Evolutionary conservation across 192 early-diverging fungal genomes (phyloP).

Genomic region (Coemansia sp.): DNA sequence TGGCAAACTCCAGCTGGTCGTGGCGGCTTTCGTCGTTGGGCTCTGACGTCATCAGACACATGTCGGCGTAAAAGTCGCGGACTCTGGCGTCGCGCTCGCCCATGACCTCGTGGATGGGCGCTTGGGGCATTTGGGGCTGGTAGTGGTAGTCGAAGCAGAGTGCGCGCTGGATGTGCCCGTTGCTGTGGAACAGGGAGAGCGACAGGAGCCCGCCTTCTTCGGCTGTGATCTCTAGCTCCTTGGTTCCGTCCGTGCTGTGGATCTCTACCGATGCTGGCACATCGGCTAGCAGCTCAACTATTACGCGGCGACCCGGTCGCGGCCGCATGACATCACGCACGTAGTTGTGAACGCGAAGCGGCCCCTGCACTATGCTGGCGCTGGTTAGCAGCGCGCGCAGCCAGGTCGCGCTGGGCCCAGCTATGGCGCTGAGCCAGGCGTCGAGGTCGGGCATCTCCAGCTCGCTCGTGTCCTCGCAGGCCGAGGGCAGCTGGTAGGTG

Average conservation of each 20-base stretch:
- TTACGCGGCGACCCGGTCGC: constrained; percentile 56
- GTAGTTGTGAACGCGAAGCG: constrained; percentile 61
- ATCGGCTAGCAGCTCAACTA: constrained; percentile 1
- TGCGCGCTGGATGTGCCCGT: constrained; percentile 55
- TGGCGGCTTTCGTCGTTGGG: neutral
- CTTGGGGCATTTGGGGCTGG: constrained; percentile 67
- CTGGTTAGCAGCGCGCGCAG: constrained; percentile 76
- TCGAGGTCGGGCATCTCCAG: neutral
- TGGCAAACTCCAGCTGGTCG: constrained; percentile 5
- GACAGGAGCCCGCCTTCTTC: constrained; percentile 30
- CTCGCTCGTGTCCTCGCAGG: neutral
- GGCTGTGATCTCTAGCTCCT: constrained; percentile 13
- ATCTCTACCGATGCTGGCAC: constrained; percentile 1
- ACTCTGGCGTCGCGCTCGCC: constrained; percentile 73
- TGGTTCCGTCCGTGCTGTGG: neutral
- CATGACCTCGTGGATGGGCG: constrained; percentile 71
- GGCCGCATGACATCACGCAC: constrained; percentile 61
- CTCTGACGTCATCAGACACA: constrained; percentile 62
- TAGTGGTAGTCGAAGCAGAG: constrained; percentile 75
- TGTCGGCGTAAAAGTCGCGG: constrained; percentile 79
- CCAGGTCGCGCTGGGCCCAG: constrained; percentile 72
- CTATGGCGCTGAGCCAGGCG: constrained; percentile 66
- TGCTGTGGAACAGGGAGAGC: constrained; percentile 53
- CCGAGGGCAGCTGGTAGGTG: constrained; percentile 10
- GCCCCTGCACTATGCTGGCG: constrained; percentile 72